Base-by-base conservation (phyloP, 176 grass and related monocot genomes). In the Aegilops longissima region DNA sequence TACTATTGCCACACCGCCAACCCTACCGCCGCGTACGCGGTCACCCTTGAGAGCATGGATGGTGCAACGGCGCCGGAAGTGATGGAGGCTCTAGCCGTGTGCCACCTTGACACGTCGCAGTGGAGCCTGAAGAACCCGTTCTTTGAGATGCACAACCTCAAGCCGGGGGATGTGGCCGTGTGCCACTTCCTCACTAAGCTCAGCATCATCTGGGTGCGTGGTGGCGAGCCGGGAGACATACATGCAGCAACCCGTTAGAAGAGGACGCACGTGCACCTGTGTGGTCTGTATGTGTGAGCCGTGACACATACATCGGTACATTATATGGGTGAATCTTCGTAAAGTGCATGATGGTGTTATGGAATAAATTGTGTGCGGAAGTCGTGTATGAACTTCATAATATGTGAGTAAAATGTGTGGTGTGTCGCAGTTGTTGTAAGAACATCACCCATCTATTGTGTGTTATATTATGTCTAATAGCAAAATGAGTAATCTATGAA, bases 111-210 rank as follows among this genome's bases (percentile, higher is more conserved):
- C 62, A 82, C 83, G 5, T 45, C 16, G 10, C 34, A 3, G n/a
- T 77, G 61, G 61, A 68, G 68, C 35, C 83, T 83, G 2, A 29
- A 24, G 70, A 24, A 72, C 21, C 36, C 70, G 10, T 72, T 72
- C 70, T 44, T 72, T 11, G 38, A 70, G 27, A 18, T 72, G 23
- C 87, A 73, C 2, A 25, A 30, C 9, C 39, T 84, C 39, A 89
- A 74, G n/a, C 87, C 76, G 0, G 87, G 87, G 5, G 77, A 68
- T 9, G 75, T 74, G 39, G 12, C 81, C 4, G 82, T 84, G 27
- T 89, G 82, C 76, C 87, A 89, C 82, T 89, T 80, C 87, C 75
- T 89, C 56, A 77, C 75, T 9, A 74, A 84, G 76, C 39, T 73
- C 67, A 65, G 70, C 76, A 3, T 84, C 10, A 67, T 84, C 27